Evolutionary conservation across 2,329 filamentous ascomycete genomes (phyloP), one percentile per base, ranked within the genome.

Genomic region (Meredithiella fracta): DNA sequence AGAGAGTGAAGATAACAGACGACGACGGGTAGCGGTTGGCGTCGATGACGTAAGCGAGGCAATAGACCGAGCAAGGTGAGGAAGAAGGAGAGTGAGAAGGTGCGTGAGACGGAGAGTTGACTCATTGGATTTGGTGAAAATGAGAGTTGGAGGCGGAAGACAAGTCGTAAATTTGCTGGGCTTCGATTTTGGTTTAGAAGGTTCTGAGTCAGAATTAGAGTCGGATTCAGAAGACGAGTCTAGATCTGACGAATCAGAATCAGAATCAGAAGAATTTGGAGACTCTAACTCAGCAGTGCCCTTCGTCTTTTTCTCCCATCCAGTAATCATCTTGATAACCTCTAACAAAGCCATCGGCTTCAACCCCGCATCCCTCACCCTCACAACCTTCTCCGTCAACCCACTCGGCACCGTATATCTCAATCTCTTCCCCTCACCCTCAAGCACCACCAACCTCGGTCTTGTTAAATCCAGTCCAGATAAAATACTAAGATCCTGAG

Each of bases 71-170:
- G 75, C 70, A 34, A 84, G 70, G 0, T 72, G 66, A 0, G 82
- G 80, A 17, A 79, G 73, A 22, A 94, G 73, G 1, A 90, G 71
- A 1, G 73, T 70, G 9, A 97, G 73, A 0, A 97, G 79, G 20
- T 87, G 84, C 1, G 85, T 82, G n/a, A 97, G 77, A 58, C 92
- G 85, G n/a, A 86, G 76, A 1, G 91, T 87, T 17, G 83, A 80
- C 66, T 95, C 89, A 65, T 91, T 95, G 57, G 86, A 94, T 63
- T 88, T 88, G 50, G 89, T 90, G 66, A 97, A 97, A 61, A 97
- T 81, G 37, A 97, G 75, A 9, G 84, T 79, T 2, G 70, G 71
- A 29, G 73, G n/a, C n/a, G n/a, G 69, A 17, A 66, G 61, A 60
- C 69, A 65, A 11, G 31, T 17, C 14, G 38, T 51, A 52, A 34